phyloP scores from a whole-genome alignment of 768 basidiomycete species.

The Pulveroboletus sp. region DNA sequence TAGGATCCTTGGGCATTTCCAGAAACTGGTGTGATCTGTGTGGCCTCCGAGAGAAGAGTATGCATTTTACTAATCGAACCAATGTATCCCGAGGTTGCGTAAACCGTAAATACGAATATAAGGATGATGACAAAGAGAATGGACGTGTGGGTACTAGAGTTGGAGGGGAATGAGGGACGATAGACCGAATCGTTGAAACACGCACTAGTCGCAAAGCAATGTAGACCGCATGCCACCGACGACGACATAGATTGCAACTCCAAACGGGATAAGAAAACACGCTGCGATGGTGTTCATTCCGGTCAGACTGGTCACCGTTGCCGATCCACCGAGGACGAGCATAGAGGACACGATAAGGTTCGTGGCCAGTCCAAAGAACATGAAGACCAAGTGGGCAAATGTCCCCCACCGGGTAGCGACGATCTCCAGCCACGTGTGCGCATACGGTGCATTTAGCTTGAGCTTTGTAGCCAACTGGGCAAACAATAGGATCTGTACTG shows the following conservation, averaged over 20 bases:
- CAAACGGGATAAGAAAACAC: slow-evolving; percentile 85
- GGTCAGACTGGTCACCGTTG: slow-evolving; percentile 82
- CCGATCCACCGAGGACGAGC: slow-evolving; percentile 75
- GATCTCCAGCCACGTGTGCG: slow-evolving; percentile 87
- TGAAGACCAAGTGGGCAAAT: slow-evolving; percentile 74
- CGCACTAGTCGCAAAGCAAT: slow-evolving; percentile 80
- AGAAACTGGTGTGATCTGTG: slow-evolving; percentile 52
- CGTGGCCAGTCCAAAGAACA: slow-evolving; percentile 90
- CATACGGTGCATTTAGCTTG: slow-evolving; percentile 85
- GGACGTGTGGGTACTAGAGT: slow-evolving; percentile 71
- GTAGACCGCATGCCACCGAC: slow-evolving; percentile 87
- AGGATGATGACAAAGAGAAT: slow-evolving; percentile 87
- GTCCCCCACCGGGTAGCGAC: slow-evolving; percentile 77
- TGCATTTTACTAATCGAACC: slow-evolving; percentile 79
- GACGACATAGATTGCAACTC: slow-evolving; percentile 84
- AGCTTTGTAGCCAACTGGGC: slow-evolving; percentile 88
- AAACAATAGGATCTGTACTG: slow-evolving; percentile 86
- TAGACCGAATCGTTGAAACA: slow-evolving; percentile 1
- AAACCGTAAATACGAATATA: slow-evolving; percentile 72
- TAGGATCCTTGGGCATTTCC: slow-evolving; percentile 88
- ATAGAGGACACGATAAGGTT: slow-evolving; percentile 91
- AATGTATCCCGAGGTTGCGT: slow-evolving; percentile 73
- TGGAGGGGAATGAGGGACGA: not conserved
- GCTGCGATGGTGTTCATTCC: slow-evolving; percentile 90
- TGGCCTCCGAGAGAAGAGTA: slow-evolving; percentile 60